These are phyloP conservation scores for Parascedosporium putredinis DNA, from an alignment of 2,329 filamentous ascomycete species.

Conservation along the genomic window DNA sequence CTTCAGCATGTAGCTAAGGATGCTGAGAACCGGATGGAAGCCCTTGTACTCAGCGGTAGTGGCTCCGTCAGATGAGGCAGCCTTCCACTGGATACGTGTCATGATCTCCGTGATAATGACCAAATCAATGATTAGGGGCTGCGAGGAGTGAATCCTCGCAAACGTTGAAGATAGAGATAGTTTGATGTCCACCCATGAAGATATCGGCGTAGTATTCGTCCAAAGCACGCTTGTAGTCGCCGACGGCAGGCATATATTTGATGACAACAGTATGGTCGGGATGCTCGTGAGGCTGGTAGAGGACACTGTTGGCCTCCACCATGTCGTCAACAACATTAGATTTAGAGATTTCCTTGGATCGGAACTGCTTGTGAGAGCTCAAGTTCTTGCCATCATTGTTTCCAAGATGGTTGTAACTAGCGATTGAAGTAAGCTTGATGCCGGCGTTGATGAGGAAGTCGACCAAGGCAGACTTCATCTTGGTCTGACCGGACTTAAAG, in stretches of 20 bases:
- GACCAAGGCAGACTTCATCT: conserved; percentile 99
- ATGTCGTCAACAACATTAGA: conserved; percentile 99
- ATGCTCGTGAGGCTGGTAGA: conserved; percentile 88
- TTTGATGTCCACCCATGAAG: conserved; percentile 97
- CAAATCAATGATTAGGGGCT: conserved; percentile 93
- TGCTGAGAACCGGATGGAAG: conserved; percentile 94
- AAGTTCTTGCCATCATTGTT: conserved; percentile 99
- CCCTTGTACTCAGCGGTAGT: conserved; percentile 64
- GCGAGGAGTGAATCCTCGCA: conserved; percentile 97
- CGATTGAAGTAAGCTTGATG: conserved; percentile 97
- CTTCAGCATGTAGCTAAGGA: conserved; percentile 98
- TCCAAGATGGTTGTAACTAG: conserved; percentile 97
- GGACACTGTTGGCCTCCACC: conserved; percentile 86
- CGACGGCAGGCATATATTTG: conserved; percentile 99
- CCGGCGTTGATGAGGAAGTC: conserved; percentile 98
- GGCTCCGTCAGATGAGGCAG: conserved; percentile 39
- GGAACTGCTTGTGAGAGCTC: conserved; percentile 95
- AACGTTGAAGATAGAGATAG: conserved; percentile 94
- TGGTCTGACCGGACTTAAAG: conserved; percentile 99
- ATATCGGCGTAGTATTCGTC: conserved; percentile 99
- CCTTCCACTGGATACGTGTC: conserved; percentile 93
- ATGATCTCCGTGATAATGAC: conserved; percentile 93
- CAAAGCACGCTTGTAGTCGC: conserved; percentile 96
- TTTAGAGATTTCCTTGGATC: conserved; percentile 99
- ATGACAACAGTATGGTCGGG: conserved; percentile 98